phyloP scores from a whole-genome alignment of 2,329 filamentous ascomycete species.

The Huntiella bhutanensis region DNA sequence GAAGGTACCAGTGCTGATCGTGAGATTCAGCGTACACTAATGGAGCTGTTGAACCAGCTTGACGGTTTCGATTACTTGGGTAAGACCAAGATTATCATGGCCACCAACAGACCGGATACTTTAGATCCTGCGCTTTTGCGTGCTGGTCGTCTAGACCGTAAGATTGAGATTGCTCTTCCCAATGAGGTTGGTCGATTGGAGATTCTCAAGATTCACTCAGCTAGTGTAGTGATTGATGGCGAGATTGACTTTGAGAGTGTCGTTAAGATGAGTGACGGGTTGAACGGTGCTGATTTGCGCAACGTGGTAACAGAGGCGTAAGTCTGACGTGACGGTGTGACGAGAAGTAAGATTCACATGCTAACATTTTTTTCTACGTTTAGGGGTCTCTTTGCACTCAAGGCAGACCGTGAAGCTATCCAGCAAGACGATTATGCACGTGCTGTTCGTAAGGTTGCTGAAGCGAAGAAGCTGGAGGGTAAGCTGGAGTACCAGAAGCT shows the following conservation, averaged over 20 bases:
- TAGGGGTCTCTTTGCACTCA: slow-evolving; percentile 91
- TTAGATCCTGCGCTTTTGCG: slow-evolving; percentile 82
- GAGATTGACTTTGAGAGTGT: slow-evolving; percentile 98
- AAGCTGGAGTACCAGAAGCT: slow-evolving; percentile 96
- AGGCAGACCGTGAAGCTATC: slow-evolving; percentile 88
- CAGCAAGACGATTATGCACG: slow-evolving; percentile 99
- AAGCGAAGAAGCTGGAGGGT: slow-evolving; percentile 94
- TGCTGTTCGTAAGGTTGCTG: slow-evolving; percentile 89
- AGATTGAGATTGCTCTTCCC: slow-evolving; percentile 92
- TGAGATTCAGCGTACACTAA: slow-evolving; percentile 93
- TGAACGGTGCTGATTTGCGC: slow-evolving; percentile 91
- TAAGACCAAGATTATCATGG: slow-evolving; percentile 99
- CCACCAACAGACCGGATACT: slow-evolving; percentile 91
- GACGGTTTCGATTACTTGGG: slow-evolving; percentile 98
- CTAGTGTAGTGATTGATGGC: slow-evolving; percentile 70
- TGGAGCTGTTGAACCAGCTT: slow-evolving; percentile 96
- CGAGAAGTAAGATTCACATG: slow-evolving; percentile 11
- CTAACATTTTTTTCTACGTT: slow-evolving; percentile 14
- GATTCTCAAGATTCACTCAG: slow-evolving; percentile 93
- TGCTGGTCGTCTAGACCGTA: slow-evolving; percentile 83
- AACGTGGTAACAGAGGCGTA: slow-evolving; percentile 98
- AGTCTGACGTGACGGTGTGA: slow-evolving; percentile 24
- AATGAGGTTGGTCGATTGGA: slow-evolving; percentile 93
- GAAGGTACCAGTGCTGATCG: slow-evolving; percentile 95
- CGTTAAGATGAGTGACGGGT: slow-evolving; percentile 97